These are phyloP conservation scores for Penstemon davidsonii DNA, from an alignment of 257 asterid genomes.

Conservation along the genomic window DNA sequence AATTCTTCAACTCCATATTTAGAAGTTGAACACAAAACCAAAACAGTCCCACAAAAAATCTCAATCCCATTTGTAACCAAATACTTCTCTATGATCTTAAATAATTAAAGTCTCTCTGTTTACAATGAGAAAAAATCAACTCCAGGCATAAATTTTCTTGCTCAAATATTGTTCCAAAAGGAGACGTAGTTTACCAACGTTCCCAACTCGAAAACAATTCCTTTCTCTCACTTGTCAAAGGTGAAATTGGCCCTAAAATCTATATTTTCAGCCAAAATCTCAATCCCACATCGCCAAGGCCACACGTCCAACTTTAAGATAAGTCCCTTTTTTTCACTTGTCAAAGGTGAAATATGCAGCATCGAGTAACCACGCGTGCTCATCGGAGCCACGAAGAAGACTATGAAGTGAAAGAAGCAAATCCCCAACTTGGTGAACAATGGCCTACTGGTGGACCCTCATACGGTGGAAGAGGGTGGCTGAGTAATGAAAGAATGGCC, in stretches of 20 bases:
- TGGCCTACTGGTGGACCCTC: constrained; percentile 5
- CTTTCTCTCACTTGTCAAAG: constrained; percentile 23
- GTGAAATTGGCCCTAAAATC: constrained; percentile 27
- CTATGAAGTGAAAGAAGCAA: constrained; percentile 40
- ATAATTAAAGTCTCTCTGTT: constrained; percentile 22
- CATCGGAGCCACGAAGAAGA: constrained; percentile 34
- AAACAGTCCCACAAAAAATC: constrained; percentile 19
- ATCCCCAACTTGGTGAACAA: constrained; percentile 7
- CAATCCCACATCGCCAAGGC: neutral
- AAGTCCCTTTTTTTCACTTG: constrained; percentile 6
- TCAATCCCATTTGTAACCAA: constrained; percentile 27
- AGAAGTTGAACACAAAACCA: constrained; percentile 24
- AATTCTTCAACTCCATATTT: constrained; percentile 26
- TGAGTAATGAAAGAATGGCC: constrained; percentile 17
- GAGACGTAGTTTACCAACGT: constrained; percentile 20
- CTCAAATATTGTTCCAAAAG: constrained; percentile 23
- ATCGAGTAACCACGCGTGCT: constrained; percentile 31
- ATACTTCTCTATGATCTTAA: constrained; percentile 8
- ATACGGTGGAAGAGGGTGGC: constrained; percentile 18
- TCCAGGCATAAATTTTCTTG: constrained; percentile 20
- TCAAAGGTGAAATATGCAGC: constrained; percentile 37
- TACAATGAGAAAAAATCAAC: constrained; percentile 17
- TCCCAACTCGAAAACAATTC: constrained; percentile 23
- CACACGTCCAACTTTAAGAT: constrained; percentile 3
- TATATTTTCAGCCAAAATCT: neutral